Evolutionary conservation across 345 rosid genomes (phyloP).

Genomic region (Brassica rapa): DNA sequence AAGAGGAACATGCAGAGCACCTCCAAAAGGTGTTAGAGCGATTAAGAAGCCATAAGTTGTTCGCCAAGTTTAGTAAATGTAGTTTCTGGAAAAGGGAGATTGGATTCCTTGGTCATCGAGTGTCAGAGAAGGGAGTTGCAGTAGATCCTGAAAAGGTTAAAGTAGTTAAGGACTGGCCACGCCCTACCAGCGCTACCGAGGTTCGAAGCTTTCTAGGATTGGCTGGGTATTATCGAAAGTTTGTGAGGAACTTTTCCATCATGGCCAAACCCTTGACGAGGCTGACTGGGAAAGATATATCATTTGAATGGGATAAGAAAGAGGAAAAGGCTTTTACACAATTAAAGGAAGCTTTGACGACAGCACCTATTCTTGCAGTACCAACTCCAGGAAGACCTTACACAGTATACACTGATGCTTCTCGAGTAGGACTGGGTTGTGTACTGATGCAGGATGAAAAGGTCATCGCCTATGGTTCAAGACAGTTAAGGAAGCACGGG

Average conservation of each 20-base stretch:
- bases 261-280: neutral
- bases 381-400: neutral
- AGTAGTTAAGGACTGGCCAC: no score
- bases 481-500: neutral
- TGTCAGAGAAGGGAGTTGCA: no score
- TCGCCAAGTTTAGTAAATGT: no score
- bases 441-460: neutral
- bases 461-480: neutral
- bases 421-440: neutral
- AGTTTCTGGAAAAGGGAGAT: no score
- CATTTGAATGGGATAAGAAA: neutral
- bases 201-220: neutral
- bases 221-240: no score
- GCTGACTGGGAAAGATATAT: neutral
- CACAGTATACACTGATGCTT: no score
- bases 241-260: no score
- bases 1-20: neutral
- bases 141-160: no score
- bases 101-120: no score
- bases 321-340: neutral
- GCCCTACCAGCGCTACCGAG: neutral
- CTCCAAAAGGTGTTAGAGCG: no score
- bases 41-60: no score
- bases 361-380: neutral
- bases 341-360: neutral